phyloP scores from a whole-genome alignment of 1,139 yeast genomes.

The Candida freyschussii region DNA sequence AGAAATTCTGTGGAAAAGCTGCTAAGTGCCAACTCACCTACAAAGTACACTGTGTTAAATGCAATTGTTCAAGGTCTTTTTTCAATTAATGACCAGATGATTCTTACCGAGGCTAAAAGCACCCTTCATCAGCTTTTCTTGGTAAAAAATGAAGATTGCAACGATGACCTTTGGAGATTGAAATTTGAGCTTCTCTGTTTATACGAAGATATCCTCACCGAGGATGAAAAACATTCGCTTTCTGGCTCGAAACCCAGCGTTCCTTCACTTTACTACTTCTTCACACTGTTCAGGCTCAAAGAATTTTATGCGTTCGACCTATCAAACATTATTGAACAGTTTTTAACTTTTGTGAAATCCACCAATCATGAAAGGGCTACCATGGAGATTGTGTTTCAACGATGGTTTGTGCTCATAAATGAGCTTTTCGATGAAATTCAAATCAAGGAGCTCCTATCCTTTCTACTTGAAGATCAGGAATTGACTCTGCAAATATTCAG shows the following conservation, averaged over 20 bases:
- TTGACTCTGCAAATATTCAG: constrained; percentile 20
- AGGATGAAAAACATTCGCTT: constrained; percentile 19
- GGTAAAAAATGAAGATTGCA: constrained; percentile 12
- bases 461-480: constrained; percentile 17
- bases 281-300: constrained; percentile 41
- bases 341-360: constrained; percentile 29
- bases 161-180: constrained; percentile 39
- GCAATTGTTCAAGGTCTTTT: constrained; percentile 40
- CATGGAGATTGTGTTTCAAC: constrained; percentile 33
- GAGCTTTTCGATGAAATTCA: constrained; percentile 26
- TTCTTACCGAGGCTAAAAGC: constrained; percentile 6
- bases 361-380: constrained; percentile 13
- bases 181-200: constrained; percentile 44
- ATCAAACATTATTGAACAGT: constrained; percentile 20
- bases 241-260: constrained; percentile 2
- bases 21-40: constrained; percentile 17
- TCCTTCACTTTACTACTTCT: constrained; percentile 30
- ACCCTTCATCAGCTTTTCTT: constrained; percentile 20
- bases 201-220: constrained; percentile 38
- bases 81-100: constrained; percentile 12
- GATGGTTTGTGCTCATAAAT: constrained; percentile 55
- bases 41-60: constrained; percentile 29
- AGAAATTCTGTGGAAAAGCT: constrained; percentile 21
- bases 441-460: constrained; percentile 14
- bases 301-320: constrained; percentile 38